Conservation (phyloP, 495 filamentous ascomycete species). For the Penicillium coffeae region DNA sequence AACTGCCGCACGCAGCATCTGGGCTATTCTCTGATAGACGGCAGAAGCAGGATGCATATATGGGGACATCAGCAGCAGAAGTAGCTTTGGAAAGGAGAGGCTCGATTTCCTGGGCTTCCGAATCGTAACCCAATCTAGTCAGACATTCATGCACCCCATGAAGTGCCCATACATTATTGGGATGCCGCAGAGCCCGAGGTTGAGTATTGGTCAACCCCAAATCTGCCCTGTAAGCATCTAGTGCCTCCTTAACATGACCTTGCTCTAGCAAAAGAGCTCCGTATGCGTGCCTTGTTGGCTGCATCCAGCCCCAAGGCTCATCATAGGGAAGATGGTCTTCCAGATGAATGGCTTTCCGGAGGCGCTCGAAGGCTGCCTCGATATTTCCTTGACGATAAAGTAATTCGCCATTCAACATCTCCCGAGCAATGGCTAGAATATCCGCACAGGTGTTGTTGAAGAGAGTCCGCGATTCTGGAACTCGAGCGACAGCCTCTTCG, state of each 20-base stretch:
- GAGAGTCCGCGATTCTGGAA: slow-evolving; percentile 51
- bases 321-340: slow-evolving; percentile 59
- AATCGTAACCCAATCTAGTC: slow-evolving; percentile 40
- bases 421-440: slow-evolving; percentile 53
- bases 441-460: slow-evolving; percentile 63
- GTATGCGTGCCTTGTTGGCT: slow-evolving; percentile 61
- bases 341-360: slow-evolving; percentile 48
- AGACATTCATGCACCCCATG: slow-evolving; percentile 65
- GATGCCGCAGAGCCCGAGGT: slow-evolving; percentile 56
- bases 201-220: slow-evolving; percentile 54
- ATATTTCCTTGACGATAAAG: slow-evolving; percentile 58
- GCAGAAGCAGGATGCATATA: slow-evolving; percentile 62
- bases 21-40: slow-evolving; percentile 17
- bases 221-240: slow-evolving; percentile 56
- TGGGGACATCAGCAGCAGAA: slow-evolving; percentile 55
- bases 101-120: slow-evolving; percentile 48
- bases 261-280: slow-evolving; percentile 63
- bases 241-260: slow-evolving; percentile 50
- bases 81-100: slow-evolving; percentile 47
- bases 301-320: slow-evolving; percentile 72
- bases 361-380: slow-evolving; percentile 50
- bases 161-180: slow-evolving; percentile 65
- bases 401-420: slow-evolving; percentile 68
- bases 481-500: slow-evolving; percentile 34
- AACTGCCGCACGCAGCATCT: not conserved